Base-by-base conservation (phyloP, 2,329 filamentous ascomycete genomes). In the Aspergillus puulaauensis region DNA sequence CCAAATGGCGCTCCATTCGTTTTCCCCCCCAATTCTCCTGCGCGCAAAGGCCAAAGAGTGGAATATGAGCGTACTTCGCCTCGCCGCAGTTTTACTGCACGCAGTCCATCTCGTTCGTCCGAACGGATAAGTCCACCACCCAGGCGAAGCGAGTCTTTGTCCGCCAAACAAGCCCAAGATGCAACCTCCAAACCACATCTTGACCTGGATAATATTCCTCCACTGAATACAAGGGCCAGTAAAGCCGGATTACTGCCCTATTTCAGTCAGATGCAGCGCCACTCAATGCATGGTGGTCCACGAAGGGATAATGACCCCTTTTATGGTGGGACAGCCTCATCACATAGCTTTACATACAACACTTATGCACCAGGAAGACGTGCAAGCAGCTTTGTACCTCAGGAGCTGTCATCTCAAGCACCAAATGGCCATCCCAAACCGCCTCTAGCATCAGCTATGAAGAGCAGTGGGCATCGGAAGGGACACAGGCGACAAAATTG, bases 401-500 rank as follows among this genome's bases (percentile, higher is more conserved):
- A 65, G 14, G 65, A 66, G 11, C 66, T 62, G 40, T 59, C 66
- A 6, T 59, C 68, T 60, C 66, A 66, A 14, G 51, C 59, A 21
- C 56, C 65, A 6, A 67, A 65, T 33, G 54, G 61, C 14, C 65
- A 66, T 24, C 54, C 58, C 11, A 68, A 61, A 40, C 56, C 61
- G 2, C 64, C 67, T 31, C 52, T 72, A 37, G 60, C 66, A 19
- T 75, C 73, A 4, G 72, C 72, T 6, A 52, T 74, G 53, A 74
- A 73, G 51, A 66, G 66, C 3, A 71, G 66, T 9, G 67, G 67
- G 1, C 64, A 68, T n/a, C 70, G 72, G 27, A 75, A 73, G 53
- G 73, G 74, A 12, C 76, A 79, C 57, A 68, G 69, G 49, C 72
- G 76, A 39, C 75, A 78, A 40, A 77, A 78, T 47, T 78, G 75